A percentile compares a stretch with the other conserved stretches of the same genome.
These are phyloP conservation scores for Orbilia javanica DNA, from an alignment of 2,329 filamentous ascomycete genomes.

Conservation along the genomic window DNA sequence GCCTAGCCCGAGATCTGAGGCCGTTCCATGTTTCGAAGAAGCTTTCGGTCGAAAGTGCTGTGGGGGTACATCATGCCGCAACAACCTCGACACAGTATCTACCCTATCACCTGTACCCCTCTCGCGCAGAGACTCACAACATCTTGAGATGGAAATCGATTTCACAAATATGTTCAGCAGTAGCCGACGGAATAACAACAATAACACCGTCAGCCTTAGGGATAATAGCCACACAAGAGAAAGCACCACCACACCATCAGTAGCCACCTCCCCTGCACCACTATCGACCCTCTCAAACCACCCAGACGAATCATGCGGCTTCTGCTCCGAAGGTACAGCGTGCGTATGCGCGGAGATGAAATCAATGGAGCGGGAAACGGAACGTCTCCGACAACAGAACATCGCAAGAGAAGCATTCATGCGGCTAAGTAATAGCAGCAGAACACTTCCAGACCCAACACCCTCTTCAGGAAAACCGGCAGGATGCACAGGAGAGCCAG, in stretches of 20 bases:
- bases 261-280: constrained; percentile 71
- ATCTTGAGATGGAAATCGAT: constrained; percentile 74
- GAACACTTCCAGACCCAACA: constrained; percentile 61
- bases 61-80: constrained; percentile 45
- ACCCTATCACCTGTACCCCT: constrained; percentile 46
- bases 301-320: constrained; percentile 79
- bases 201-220: not conserved
- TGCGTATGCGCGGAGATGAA: constrained; percentile 82
- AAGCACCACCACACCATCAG: constrained; percentile 14
- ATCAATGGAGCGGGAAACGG: constrained; percentile 60
- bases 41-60: constrained; percentile 57
- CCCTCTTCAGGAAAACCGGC: constrained; percentile 63
- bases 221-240: not conserved
- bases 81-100: constrained; percentile 45
- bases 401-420: constrained; percentile 49
- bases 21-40: constrained; percentile 54
- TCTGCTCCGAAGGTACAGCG: constrained; percentile 84
- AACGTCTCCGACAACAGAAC: constrained; percentile 47
- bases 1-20: constrained; percentile 55
- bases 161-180: constrained; percentile 70
- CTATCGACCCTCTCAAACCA: constrained; percentile 61
- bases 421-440: constrained; percentile 66
- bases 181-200: constrained; percentile 36
- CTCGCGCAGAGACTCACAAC: constrained; percentile 36
- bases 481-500: constrained; percentile 78